A percentile compares a stretch with the other conserved stretches of the same genome.
phyloP scores from a whole-genome alignment of 2,329 filamentous ascomycete species.

The Ophidiomyces ophidiicola region DNA sequence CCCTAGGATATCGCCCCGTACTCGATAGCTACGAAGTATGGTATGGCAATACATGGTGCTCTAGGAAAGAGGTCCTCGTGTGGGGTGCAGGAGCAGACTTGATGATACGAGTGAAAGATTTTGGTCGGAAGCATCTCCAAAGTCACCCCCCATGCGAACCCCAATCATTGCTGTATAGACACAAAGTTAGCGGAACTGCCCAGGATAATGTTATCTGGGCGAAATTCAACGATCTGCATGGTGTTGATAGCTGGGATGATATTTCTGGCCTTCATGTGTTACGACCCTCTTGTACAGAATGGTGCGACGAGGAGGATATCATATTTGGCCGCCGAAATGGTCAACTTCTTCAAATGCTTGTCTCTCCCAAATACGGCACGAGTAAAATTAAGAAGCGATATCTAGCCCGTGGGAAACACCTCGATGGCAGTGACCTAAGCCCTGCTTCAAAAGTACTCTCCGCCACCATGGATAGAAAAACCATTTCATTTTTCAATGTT shows the following conservation, averaged over 20 bases:
- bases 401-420: slow-evolving; percentile 32
- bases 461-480: slow-evolving; percentile 39
- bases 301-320: slow-evolving; percentile 34
- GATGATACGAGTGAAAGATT: slow-evolving; percentile 39
- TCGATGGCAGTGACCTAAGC: slow-evolving; percentile 40
- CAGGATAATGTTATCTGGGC: slow-evolving; percentile 35
- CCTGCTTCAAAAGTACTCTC: slow-evolving; percentile 37
- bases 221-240: slow-evolving; percentile 41
- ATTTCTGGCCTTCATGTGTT: slow-evolving; percentile 47
- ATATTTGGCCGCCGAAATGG: slow-evolving; percentile 47
- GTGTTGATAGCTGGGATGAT: slow-evolving; percentile 45
- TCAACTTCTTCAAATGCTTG: slow-evolving; percentile 34
- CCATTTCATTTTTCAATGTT: slow-evolving; percentile 38
- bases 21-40: slow-evolving; percentile 48
- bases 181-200: slow-evolving; percentile 7
- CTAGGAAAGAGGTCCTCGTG: slow-evolving; percentile 44
- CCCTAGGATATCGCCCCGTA: slow-evolving; percentile 46
- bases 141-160: not conserved
- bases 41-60: slow-evolving; percentile 34
- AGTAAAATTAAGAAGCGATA: slow-evolving; percentile 31
- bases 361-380: slow-evolving; percentile 22
- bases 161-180: not conserved
- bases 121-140: slow-evolving; percentile 21
- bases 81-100: slow-evolving; percentile 51
- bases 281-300: slow-evolving; percentile 28